Evolutionary conservation across 148 eudicot species (phyloP), one percentile per base, ranked within the genome.

Genomic region (Arbutus unedo): DNA sequence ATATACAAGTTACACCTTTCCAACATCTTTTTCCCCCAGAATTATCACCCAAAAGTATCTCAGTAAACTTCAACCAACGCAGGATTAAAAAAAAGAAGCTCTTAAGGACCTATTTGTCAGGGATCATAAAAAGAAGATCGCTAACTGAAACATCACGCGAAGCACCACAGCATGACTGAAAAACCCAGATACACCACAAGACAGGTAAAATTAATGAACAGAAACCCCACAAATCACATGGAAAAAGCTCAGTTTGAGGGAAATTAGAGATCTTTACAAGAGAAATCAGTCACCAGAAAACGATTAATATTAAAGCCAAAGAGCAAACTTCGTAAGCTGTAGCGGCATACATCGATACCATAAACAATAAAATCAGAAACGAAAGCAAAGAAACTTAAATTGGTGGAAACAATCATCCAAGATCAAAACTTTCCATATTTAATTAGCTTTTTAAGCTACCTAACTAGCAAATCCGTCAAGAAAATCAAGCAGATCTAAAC

Each of bases 401-500:
- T 2, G 25, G 41, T 6, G 47, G 31, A 51, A 25, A 11, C 18
- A 0, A 51, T 5, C 62, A 31, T 53, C 21, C 48, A 51, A 76
- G 62, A 76, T 51, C 78, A 21, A 54, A 54, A 14, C 18, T 76
- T 53, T 4, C 2, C 31, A 23, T 0, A 13, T 62, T 64, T 41
- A 23, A 64, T 64, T 64, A 5, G 8, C 14, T 51, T 14, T 25
- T 6, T 21, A 7, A 49, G 38, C 77, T 4, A 74, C 43, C 57
- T 2, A 76, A 21, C 78, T 15, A 76, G 79, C 25, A 54, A 76
- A 41, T 44, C 16, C 43, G 19, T 80, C 7, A 60, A 71, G 25
- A 76, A 45, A 76, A 76, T 11, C n/a, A 62, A 56, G 74, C n/a
- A 74, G 49, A 18, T 56, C 25, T 75, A 41, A 48, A 23, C 55